Percentiles rank a stretch among this genome's conserved stretches.
Evolutionary conservation across 2,329 filamentous ascomycete genomes (phyloP).

Genomic region (Arthrobotrys iridis): DNA sequence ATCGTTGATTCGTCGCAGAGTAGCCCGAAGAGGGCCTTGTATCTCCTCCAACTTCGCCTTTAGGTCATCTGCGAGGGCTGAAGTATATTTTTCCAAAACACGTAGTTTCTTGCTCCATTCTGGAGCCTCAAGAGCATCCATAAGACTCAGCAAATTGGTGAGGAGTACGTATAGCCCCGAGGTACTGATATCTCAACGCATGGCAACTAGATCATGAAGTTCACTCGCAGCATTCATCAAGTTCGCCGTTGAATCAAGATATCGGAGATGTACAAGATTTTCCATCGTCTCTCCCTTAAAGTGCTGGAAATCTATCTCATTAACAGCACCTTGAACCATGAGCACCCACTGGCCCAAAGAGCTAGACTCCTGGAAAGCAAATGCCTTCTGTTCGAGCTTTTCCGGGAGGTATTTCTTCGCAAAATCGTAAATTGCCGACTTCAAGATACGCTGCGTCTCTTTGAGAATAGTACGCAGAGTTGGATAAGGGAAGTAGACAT

Average conservation of each 20-base stretch:
- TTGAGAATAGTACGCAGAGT: slow-evolving; percentile 40
- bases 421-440: slow-evolving; percentile 35
- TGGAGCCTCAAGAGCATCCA: slow-evolving; percentile 11
- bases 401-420: slow-evolving; percentile 27
- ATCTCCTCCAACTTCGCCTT: slow-evolving; percentile 36
- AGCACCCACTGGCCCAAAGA: slow-evolving; percentile 30
- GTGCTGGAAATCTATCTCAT: not conserved
- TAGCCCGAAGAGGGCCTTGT: slow-evolving; percentile 19
- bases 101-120: slow-evolving; percentile 19
- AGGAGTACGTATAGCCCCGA: slow-evolving; percentile 11
- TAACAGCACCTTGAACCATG: slow-evolving; percentile 35
- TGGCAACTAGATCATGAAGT: slow-evolving; percentile 31
- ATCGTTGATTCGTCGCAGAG: slow-evolving; percentile 16
- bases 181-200: slow-evolving; percentile 10
- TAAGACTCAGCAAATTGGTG: not conserved
- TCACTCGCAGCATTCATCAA: slow-evolving; percentile 18
- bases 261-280: slow-evolving; percentile 1
- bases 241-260: not conserved
- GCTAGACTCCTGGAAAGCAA: slow-evolving; percentile 32
- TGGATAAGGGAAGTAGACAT: slow-evolving; percentile 36
- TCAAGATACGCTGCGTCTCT: slow-evolving; percentile 26
- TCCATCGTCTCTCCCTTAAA: not conserved
- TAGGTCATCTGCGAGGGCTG: slow-evolving; percentile 26
- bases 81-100: slow-evolving; percentile 9
- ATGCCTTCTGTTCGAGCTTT: slow-evolving; percentile 1